Percentiles rank a stretch among this genome's conserved stretches.
phyloP scores from a whole-genome alignment of 352 stramenopile species.

The Phytopythium aichiense region DNA sequence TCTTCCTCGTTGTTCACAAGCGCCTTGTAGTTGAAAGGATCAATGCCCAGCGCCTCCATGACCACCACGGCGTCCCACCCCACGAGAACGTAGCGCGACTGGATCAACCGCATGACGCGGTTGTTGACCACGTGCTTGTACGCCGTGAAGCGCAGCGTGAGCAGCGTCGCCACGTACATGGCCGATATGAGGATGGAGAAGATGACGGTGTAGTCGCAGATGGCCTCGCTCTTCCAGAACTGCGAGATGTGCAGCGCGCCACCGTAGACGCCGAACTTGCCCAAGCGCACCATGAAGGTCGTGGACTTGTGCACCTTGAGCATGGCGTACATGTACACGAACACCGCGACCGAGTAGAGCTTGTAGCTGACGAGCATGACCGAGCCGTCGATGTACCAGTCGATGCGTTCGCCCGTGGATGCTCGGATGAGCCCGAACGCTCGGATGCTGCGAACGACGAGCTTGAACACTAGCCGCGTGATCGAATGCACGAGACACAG shows the following conservation, averaged over 20 bases:
- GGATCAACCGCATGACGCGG: conserved; percentile 15
- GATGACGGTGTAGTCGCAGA: conserved; percentile 17
- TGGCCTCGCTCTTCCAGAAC: conserved; percentile 32
- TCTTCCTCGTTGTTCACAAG: not conserved
- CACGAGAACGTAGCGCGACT: conserved; percentile 19
- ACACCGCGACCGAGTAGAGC: conserved; percentile 24
- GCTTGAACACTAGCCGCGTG: conserved; percentile 9
- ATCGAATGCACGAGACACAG: conserved; percentile 30
- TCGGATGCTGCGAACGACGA: conserved; percentile 8
- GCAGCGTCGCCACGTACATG: conserved; percentile 4
- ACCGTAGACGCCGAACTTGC: conserved; percentile 17
- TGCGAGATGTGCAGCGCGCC: conserved; percentile 13
- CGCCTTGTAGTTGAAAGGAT: conserved; percentile 12
- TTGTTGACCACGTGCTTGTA: conserved; percentile 17
- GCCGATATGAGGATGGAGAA: conserved; percentile 10
- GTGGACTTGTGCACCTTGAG: conserved; percentile 14
- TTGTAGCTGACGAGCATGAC: conserved; percentile 28
- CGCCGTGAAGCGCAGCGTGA: conserved; percentile 9
- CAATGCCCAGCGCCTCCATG: conserved; percentile 23
- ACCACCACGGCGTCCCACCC: conserved; percentile 13
- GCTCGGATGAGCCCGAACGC: conserved; percentile 5
- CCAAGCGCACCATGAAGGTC: conserved; percentile 17
- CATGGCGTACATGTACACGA: conserved; percentile 14
- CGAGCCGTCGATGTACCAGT: conserved; percentile 21
- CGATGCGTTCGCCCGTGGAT: not conserved